Evolutionary conservation across 768 basidiomycete species (phyloP), one percentile per base, ranked within the genome.

Genomic region (Agaricus subrufescens): DNA sequence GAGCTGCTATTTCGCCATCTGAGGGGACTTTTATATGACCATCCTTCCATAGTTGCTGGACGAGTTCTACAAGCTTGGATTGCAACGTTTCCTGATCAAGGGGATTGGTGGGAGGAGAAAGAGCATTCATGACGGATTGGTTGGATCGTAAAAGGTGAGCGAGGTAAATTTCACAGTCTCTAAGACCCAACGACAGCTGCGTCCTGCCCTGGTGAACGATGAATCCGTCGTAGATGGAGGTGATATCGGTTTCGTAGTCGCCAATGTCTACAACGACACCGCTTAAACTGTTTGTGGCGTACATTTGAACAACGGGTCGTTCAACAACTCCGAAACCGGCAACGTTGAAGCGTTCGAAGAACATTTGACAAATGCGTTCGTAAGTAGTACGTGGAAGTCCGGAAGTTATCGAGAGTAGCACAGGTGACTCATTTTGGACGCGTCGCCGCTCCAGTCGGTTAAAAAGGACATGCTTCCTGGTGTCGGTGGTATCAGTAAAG

Each of bases 291-390:
- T 86, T 87, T 14, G 82, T 82, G 23, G 92, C 84, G 69, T 91
- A 95, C 44, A 95, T 73, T 61, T 94, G 90, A 8, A 90, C 82
- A 69, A 94, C 80, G 23, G 94, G 87, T 0, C 92, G 89, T 55
- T 94, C 88, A 49, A 94, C 75, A 61, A 94, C 77, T 53, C 82
- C 80, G 60, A 95, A 83, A 14, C 85, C 90, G 8, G 94, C 87
- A 27, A 89, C 87, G 65, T 94, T 94, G 80, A 95, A 91, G 26
- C 90, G 87, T 66, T 96, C 94, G 63, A 97, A 97, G 71, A 95
- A 91, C 39, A 91, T 78, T 64, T 89, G 91, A 62, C 86, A 88
- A 62, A 88, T 79, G 44, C 78, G 78, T 66, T 94, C 90, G 67
- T 87, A 81, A 8, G 82, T 77, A 38, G 75, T 72, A 51, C 88